Conservation (phyloP, 169 alveolate genomes). For the Eimeria falciformis region DNA sequence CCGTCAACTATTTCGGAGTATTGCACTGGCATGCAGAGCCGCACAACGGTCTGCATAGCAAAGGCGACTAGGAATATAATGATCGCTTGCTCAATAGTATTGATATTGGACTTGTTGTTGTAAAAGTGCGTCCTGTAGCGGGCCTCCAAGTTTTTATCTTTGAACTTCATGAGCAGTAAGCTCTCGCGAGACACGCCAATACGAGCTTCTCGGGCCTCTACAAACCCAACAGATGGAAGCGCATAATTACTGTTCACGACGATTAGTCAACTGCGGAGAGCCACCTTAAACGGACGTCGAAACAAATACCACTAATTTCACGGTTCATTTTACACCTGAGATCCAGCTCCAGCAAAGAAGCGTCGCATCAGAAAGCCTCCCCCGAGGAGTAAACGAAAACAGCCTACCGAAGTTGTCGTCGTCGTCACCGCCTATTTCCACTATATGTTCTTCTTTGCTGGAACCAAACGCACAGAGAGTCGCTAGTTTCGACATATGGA, state of each 20-base stretch:
- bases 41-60: slow-evolving; percentile 88
- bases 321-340: background rate
- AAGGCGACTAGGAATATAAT: slow-evolving; percentile 89
- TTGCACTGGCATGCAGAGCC: slow-evolving; percentile 86
- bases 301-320: background rate
- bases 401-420: slow-evolving; percentile 35
- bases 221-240: background rate
- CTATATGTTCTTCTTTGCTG: slow-evolving; percentile 8
- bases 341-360: background rate
- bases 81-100: slow-evolving; percentile 91
- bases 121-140: slow-evolving; percentile 89
- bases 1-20: slow-evolving; percentile 77
- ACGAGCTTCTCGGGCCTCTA: slow-evolving; percentile 58
- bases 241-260: background rate
- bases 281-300: background rate
- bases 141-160: slow-evolving; percentile 89
- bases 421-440: background rate
- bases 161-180: slow-evolving; percentile 86
- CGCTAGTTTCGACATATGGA: too few species aligned
- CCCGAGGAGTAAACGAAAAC: background rate
- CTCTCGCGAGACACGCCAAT: slow-evolving; percentile 71
- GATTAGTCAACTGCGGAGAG: background rate
- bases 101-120: slow-evolving; percentile 87
- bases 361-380: background rate
- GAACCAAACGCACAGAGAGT: background rate